Percentiles rank a stretch among this genome's conserved stretches.
phyloP scores from a whole-genome alignment of 257 asterid genomes.

The Primulina tabacum region DNA sequence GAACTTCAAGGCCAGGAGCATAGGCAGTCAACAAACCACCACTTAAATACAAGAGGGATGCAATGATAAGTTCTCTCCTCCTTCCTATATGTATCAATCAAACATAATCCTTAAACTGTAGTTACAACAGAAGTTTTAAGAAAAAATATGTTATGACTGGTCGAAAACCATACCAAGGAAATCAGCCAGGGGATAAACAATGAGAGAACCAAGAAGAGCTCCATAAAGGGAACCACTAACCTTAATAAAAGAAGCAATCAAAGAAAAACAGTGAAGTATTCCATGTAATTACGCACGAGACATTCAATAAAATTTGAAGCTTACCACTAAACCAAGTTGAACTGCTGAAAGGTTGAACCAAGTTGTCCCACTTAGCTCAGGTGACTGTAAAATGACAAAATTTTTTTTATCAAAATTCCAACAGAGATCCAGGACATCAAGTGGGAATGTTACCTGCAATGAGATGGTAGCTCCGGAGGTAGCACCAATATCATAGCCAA shows the following conservation, averaged over 20 bases:
- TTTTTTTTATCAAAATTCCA: neutral
- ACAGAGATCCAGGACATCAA: conserved; percentile 9
- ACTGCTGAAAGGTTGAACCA: conserved; percentile 91
- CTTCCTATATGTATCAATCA: conserved; percentile 56
- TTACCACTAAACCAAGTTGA: conserved; percentile 96
- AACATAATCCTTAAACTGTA: conserved; percentile 9
- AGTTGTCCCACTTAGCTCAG: conserved; percentile 81
- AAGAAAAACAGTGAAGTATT: conserved; percentile 23
- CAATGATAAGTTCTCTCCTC: conserved; percentile 82
- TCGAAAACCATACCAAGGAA: conserved; percentile 66
- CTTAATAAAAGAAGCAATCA: conserved; percentile 40
- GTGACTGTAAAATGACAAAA: conserved; percentile 52
- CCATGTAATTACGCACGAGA: conserved; percentile 34
- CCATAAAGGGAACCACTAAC: conserved; percentile 99
- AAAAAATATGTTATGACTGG: conserved; percentile 10
- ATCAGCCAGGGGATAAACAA: conserved; percentile 81
- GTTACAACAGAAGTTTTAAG: conserved; percentile 5
- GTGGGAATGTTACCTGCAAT: conserved; percentile 59
- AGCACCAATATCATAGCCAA: conserved; percentile 97
- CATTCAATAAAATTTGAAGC: conserved; percentile 17
- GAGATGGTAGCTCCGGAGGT: conserved; percentile 95
- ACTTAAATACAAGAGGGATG: conserved; percentile 57
- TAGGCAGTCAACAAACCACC: conserved; percentile 79
- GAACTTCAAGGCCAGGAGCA: conserved; percentile 81
- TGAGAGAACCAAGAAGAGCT: conserved; percentile 88